Evolutionary conservation across 768 basidiomycete species (phyloP), one percentile per base, ranked within the genome.

Genomic region (Gloeopeniophorella convolvens): DNA sequence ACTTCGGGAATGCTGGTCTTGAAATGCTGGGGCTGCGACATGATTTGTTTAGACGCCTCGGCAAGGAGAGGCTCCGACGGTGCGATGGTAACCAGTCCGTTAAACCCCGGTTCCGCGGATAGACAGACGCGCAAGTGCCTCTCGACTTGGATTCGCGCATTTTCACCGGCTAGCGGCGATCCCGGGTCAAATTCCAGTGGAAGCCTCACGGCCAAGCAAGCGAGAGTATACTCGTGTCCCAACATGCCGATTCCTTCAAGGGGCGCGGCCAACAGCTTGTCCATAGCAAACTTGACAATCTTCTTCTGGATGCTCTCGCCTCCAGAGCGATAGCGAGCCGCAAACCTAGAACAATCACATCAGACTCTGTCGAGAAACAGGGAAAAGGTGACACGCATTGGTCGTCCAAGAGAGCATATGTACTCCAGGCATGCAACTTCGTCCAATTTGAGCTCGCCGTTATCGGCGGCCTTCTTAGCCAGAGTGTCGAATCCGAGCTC

Each of bases 71-170:
- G n/a, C n/a, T n/a, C n/a, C n/a, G n/a, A n/a, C 3, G 59, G 42
- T 3, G 59, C 54, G 10, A 56, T 41, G 42, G 65, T 67, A 44
- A 61, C 42, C 23, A 61, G 37, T 23, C 34, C 41, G 23, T 60
- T 51, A 34, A 63, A 59, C n/a, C n/a, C n/a, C n/a, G 53, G 15
- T 24, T 30, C 39, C 12, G 59, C 56, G 18, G 58, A 57, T 8
- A 62, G 51, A 24, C 54, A 52, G 20, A 69, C 48, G 12, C 68
- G 63, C 64, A 68, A 59, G 50, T 68, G 67, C 1, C 56, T 42
- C 46, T 64, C 62, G 7, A 69, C 66, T 50, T 66, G 65, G 37
- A n/a, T n/a, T n/a, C n/a, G n/a, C n/a, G n/a, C n/a, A n/a, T n/a
- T n/a, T n/a, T 24, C 49, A 50, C 51, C 54, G 48, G 66, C 63